Evolutionary conservation across 2,329 filamentous ascomycete genomes (phyloP).

Genomic region (Aureobasidium sp.): DNA sequence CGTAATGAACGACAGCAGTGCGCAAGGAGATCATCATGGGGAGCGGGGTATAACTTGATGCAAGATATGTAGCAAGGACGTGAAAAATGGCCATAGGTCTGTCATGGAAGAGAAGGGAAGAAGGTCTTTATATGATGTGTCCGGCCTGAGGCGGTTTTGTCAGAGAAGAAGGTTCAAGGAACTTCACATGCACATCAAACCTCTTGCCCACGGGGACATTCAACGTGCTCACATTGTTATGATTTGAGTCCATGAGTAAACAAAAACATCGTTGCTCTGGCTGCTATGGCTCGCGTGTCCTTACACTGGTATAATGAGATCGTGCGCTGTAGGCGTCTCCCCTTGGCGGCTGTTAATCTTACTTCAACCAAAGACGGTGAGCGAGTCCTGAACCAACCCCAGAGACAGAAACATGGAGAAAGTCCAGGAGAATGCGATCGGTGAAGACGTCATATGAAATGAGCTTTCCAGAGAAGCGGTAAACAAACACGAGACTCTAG

Average conservation of each 20-base stretch:
- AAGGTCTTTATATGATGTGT: not conserved
- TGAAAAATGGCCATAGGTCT: not conserved
- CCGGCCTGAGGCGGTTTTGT: not conserved
- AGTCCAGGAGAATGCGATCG: not conserved
- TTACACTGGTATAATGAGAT: constrained; percentile 9
- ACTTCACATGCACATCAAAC: not conserved
- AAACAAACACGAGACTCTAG: constrained; percentile 6
- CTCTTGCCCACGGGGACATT: not conserved
- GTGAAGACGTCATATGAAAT: constrained; percentile 1
- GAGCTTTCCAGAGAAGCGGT: not conserved
- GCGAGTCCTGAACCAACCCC: not conserved
- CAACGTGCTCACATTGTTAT: not conserved
- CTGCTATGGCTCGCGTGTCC: constrained; percentile 10
- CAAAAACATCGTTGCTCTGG: constrained; percentile 9
- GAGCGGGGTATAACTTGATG: constrained; percentile 8
- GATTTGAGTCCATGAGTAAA: constrained; percentile 1
- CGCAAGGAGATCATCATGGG: constrained; percentile 1
- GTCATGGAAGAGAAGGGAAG: not conserved
- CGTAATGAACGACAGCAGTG: not conserved
- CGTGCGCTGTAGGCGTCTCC: constrained; percentile 3
- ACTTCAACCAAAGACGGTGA: constrained; percentile 14
- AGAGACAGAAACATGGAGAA: constrained; percentile 8
- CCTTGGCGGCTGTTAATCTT: constrained; percentile 6
- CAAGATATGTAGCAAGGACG: not conserved
- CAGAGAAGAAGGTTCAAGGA: not conserved